phyloP scores from a whole-genome alignment of 768 basidiomycete genomes.

The Cubamyces lactineus region DNA sequence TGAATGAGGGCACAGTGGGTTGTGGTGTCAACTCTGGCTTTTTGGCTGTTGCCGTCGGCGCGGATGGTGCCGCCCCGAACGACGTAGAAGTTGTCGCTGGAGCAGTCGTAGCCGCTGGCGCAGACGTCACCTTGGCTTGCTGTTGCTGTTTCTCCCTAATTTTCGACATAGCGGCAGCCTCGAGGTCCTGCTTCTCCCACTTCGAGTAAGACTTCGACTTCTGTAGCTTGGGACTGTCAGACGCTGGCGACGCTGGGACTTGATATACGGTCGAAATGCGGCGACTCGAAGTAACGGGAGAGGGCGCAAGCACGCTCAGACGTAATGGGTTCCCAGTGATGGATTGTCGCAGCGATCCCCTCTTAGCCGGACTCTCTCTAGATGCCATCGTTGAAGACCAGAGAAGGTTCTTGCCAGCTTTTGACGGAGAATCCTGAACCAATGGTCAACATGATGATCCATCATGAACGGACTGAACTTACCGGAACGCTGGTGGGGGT shows the following conservation, averaged over 20 bases:
- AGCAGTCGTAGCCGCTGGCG: not conserved
- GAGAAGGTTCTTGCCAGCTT: slow-evolving; percentile 66
- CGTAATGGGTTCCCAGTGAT: slow-evolving; percentile 47
- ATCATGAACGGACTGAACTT: slow-evolving; percentile 1
- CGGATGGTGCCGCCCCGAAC: not conserved
- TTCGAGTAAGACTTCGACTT: slow-evolving; percentile 61
- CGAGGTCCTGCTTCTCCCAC: slow-evolving; percentile 87
- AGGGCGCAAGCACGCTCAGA: slow-evolving; percentile 52
- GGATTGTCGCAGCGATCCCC: slow-evolving; percentile 50
- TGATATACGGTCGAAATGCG: slow-evolving; percentile 46
- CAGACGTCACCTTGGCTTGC: slow-evolving; percentile 7
- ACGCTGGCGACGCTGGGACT: slow-evolving; percentile 31
- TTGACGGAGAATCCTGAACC: slow-evolving; percentile 39
- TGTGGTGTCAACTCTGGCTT: slow-evolving; percentile 1
- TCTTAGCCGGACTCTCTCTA: slow-evolving; percentile 35
- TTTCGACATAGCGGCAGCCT: slow-evolving; percentile 76
- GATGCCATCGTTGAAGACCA: slow-evolving; percentile 62
- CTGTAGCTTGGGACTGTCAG: slow-evolving; percentile 57
- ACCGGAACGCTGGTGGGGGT: slow-evolving; percentile 43
- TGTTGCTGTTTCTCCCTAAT: slow-evolving; percentile 54
- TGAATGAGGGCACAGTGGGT: slow-evolving; percentile 2
- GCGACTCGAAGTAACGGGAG: slow-evolving; percentile 29
- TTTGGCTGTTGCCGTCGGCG: not conserved
- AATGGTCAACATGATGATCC: not conserved
- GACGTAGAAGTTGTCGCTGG: not conserved